phyloP scores from a whole-genome alignment of 352 stramenopile species.

The Elongisporangium anandrum region DNA sequence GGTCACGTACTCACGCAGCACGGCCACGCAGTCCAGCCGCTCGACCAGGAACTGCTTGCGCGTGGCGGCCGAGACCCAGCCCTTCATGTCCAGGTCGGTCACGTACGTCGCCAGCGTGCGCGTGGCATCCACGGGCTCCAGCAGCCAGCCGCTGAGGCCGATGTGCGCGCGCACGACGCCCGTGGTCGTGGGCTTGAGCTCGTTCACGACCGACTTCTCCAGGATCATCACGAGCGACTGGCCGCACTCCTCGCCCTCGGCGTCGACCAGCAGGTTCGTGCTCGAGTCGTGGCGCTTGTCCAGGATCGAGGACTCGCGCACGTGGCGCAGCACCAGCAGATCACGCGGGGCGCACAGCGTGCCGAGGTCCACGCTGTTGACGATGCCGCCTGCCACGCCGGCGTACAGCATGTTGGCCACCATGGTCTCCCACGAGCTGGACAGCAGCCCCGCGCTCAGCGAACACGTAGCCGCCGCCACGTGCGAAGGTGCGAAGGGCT shows the following conservation, averaged over 20 bases:
- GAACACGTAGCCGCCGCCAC: conserved; percentile 37
- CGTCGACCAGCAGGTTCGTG: conserved; percentile 35
- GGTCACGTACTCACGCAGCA: conserved; percentile 59
- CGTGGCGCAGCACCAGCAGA: conserved; percentile 68
- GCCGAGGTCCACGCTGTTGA: conserved; percentile 54
- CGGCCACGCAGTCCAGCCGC: conserved; percentile 55
- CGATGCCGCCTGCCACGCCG: conserved; percentile 37
- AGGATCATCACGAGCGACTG: conserved; percentile 68
- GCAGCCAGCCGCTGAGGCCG: conserved; percentile 64
- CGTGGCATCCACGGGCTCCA: conserved; percentile 60
- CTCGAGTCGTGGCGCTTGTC: conserved; percentile 27
- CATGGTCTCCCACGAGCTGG: conserved; percentile 37
- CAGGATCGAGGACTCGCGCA: conserved; percentile 52
- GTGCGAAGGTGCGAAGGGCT: conserved; percentile 46
- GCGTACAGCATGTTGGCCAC: conserved; percentile 43
- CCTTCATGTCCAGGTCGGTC: conserved; percentile 59
- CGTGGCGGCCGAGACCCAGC: conserved; percentile 41
- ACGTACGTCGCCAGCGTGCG: conserved; percentile 70
- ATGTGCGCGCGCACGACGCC: conserved; percentile 55
- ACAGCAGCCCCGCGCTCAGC: conserved; percentile 36
- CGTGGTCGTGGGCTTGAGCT: conserved; percentile 44
- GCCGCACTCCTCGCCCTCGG: conserved; percentile 34
- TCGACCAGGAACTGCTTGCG: conserved; percentile 46
- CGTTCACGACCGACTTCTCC: conserved; percentile 76
- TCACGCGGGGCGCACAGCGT: conserved; percentile 48